Conservation (phyloP, 2,329 filamentous ascomycete genomes). For the Cladosporium sp. region DNA sequence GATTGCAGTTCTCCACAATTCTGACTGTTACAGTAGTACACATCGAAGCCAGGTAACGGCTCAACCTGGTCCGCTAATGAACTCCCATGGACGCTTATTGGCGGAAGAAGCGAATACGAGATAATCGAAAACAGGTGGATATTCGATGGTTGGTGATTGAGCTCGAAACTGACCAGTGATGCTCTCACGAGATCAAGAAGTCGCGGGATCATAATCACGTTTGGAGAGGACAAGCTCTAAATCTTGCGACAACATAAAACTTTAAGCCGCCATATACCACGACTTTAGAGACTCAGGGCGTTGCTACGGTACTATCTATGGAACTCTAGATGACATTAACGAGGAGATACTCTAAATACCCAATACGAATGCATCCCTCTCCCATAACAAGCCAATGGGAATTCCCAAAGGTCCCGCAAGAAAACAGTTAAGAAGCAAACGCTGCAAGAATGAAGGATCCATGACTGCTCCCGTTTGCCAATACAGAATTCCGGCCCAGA, state of each 20-base stretch:
- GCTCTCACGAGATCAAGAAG: too few relatives aligned
- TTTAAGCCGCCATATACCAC: too few relatives aligned
- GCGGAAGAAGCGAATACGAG: background rate
- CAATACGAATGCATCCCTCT: background rate
- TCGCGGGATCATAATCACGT: too few relatives aligned
- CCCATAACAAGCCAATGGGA: background rate
- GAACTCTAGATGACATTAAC: background rate
- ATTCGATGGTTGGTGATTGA: too few relatives aligned
- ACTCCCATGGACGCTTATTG: background rate
- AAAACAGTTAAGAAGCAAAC: background rate
- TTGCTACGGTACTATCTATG: background rate
- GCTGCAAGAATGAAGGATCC: background rate
- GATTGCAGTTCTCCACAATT: background rate
- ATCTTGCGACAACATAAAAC: too few relatives aligned
- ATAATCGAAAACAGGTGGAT: background rate
- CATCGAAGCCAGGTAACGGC: background rate
- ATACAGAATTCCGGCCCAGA: background rate
- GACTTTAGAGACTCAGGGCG: background rate
- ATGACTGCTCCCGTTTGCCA: background rate
- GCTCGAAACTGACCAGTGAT: too few relatives aligned
- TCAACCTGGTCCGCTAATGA: background rate
- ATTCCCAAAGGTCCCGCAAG: background rate
- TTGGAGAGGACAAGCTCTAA: too few relatives aligned
- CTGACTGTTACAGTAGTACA: background rate
- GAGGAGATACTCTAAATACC: background rate